Evolutionary conservation across 495 filamentous ascomycete species (phyloP).

Genomic region (Sordaria brevicollis): DNA sequence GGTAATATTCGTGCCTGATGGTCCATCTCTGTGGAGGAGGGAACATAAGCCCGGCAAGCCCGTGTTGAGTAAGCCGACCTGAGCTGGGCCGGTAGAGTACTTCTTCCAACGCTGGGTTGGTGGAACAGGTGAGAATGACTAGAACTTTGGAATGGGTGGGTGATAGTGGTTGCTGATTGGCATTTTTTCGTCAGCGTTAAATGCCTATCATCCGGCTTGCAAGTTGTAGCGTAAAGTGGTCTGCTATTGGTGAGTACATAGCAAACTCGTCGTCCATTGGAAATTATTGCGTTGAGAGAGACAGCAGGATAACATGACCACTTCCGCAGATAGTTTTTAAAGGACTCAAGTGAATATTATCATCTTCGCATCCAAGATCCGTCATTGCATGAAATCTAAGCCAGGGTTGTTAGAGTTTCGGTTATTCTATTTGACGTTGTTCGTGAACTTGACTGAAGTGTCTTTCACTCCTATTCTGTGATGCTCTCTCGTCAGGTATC

Average conservation of each 20-base stretch:
- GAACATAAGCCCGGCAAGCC: background rate
- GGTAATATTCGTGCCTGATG: background rate
- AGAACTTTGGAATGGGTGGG: background rate
- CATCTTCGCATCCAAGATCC: no score
- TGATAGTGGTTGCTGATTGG: background rate
- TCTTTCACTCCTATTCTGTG: no score
- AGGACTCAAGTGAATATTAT: no score
- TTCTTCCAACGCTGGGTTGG: background rate
- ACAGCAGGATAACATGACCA: no score
- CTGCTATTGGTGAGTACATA: background rate
- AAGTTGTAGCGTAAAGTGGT: background rate
- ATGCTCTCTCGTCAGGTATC: no score
- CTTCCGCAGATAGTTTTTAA: no score
- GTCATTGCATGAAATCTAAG: no score
- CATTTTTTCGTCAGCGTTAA: background rate
- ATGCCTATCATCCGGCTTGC: background rate
- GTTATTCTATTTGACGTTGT: no score
- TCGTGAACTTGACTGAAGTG: no score
- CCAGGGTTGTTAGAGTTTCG: no score
- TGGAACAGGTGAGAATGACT: background rate
- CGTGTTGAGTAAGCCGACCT: background rate
- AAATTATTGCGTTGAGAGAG: no score
- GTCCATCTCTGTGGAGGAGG: background rate
- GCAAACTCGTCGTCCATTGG: no score
- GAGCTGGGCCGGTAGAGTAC: background rate